phyloP scores from a whole-genome alignment of 192 early-diverging fungal species.

The Backusella parvicylindrica region DNA sequence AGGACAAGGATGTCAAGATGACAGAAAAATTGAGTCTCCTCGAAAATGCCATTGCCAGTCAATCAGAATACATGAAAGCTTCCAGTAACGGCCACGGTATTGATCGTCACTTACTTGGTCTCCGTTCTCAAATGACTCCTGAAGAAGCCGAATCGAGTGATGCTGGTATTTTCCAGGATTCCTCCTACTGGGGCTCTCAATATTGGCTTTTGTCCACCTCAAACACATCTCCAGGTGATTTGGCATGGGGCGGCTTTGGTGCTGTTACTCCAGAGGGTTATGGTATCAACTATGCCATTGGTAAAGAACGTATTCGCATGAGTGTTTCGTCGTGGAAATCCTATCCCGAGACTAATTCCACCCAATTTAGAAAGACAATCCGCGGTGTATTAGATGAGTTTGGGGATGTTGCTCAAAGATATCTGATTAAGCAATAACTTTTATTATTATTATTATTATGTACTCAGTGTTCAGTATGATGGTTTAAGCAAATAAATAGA shows the following conservation, averaged over 20 bases:
- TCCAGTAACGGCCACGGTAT: slow-evolving; percentile 79
- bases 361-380: slow-evolving; percentile 62
- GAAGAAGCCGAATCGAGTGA: slow-evolving; percentile 51
- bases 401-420: slow-evolving; percentile 22
- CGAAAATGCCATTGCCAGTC: slow-evolving; percentile 62
- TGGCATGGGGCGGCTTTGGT: slow-evolving; percentile 80
- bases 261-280: slow-evolving; percentile 83
- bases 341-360: slow-evolving; percentile 40
- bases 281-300: slow-evolving; percentile 81
- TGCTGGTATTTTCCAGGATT: slow-evolving; percentile 79
- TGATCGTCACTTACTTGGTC: slow-evolving; percentile 89
- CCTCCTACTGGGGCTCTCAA: slow-evolving; percentile 72
- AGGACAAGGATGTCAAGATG: slow-evolving; percentile 55
- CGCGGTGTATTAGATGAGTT: slow-evolving; percentile 60
- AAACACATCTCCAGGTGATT: slow-evolving; percentile 70
- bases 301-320: slow-evolving; percentile 64
- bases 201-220: slow-evolving; percentile 81
- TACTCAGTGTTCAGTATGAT: too few relatives aligned
- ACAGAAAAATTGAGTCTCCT: slow-evolving; percentile 52
- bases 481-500: not conserved
- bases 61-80: slow-evolving; percentile 71
- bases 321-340: slow-evolving; percentile 59
- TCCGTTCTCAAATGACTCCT: slow-evolving; percentile 64
- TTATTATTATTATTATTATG: too few relatives aligned
- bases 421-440: slow-evolving; percentile 8